Conservation (phyloP, 2,329 filamentous ascomycete genomes). For the Microdochium paspali region DNA sequence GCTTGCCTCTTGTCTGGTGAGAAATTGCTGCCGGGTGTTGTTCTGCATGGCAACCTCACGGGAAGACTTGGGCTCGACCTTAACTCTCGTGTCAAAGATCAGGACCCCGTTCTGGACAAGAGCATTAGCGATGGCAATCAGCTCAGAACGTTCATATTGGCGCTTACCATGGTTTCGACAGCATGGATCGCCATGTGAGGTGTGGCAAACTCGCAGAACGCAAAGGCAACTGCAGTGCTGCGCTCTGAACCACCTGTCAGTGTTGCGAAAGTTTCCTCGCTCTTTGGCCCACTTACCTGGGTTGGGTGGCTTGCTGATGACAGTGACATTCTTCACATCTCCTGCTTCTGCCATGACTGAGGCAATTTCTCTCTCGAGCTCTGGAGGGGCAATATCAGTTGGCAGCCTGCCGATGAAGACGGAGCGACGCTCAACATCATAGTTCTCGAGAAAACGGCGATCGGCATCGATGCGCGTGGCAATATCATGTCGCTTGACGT, state of each 20-base stretch:
- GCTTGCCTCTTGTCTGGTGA: background rate
- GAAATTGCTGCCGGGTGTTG: background rate
- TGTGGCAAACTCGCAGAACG: background rate
- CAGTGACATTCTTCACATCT: slow-evolving; percentile 15
- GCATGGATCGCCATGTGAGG: background rate
- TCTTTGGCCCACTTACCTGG: background rate
- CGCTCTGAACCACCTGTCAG: background rate
- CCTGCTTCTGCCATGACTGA: slow-evolving; percentile 14
- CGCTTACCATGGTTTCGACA: background rate
- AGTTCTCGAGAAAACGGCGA: slow-evolving; percentile 18
- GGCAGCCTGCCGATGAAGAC: slow-evolving; percentile 23
- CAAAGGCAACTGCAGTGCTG: background rate
- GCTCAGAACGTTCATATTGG: background rate
- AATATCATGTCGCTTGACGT: slow-evolving; percentile 17
- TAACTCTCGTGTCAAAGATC: background rate
- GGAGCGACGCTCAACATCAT: slow-evolving; percentile 23
- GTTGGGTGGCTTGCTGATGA: slow-evolving; percentile 13
- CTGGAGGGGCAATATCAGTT: slow-evolving; percentile 5
- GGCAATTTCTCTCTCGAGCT: slow-evolving; percentile 14
- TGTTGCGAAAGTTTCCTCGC: background rate
- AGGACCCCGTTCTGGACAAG: background rate
- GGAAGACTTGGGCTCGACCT: background rate
- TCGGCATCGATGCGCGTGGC: slow-evolving; percentile 12
- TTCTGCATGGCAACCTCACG: background rate
- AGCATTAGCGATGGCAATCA: background rate